Conservation (phyloP, 2,329 filamentous ascomycete species). For the Chlorencoelia australis region DNA sequence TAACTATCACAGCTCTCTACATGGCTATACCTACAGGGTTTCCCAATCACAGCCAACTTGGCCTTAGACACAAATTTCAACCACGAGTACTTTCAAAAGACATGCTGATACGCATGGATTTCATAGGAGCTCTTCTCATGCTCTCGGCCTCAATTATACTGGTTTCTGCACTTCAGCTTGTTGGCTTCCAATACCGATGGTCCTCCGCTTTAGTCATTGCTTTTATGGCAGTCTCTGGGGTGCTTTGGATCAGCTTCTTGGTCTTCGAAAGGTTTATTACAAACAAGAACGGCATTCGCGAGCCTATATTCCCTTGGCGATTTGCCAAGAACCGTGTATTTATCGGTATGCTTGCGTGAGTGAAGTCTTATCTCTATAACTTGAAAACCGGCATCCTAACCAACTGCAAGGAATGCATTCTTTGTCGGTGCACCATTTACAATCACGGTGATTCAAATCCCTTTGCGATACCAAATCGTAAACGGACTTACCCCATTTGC, state of each 20-base stretch:
- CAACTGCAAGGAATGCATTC: conserved; percentile 3
- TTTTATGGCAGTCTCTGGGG: neutral
- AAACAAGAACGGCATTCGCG: neutral
- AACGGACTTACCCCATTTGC: conserved; percentile 1
- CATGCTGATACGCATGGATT: neutral
- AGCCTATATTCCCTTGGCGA: conserved; percentile 3
- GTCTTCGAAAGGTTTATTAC: neutral
- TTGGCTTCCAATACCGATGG: neutral
- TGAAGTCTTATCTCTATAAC: no score
- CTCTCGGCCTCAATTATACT: neutral
- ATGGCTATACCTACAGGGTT: neutral
- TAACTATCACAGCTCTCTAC: neutral
- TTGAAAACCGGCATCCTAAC: no score
- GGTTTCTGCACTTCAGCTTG: neutral
- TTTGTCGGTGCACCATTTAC: neutral
- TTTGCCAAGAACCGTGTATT: conserved; percentile 1
- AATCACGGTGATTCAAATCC: conserved; percentile 1
- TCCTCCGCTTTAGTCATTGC: neutral
- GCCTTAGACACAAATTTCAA: neutral
- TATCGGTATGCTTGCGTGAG: conserved; percentile 3
- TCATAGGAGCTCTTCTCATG: neutral
- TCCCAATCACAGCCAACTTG: neutral
- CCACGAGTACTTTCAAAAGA: neutral
- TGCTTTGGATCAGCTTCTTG: neutral
- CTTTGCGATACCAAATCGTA: neutral